These are phyloP conservation scores for Ogataea siamensis DNA, from an alignment of 805 yeast species.

Conservation along the genomic window DNA sequence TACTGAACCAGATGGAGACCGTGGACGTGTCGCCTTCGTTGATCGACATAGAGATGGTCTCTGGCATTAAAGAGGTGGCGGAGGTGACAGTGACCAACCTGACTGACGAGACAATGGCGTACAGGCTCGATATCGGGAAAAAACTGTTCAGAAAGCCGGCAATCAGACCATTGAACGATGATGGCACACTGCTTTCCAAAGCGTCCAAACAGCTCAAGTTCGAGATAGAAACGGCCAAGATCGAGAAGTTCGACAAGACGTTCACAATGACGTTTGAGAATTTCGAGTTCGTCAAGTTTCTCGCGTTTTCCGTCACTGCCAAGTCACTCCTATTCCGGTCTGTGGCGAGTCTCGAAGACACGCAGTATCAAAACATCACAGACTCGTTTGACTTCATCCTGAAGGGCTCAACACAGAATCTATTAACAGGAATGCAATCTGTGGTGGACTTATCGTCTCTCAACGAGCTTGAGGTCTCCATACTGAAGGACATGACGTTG, in stretches of 20 bases:
- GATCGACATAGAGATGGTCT: conserved; percentile 40
- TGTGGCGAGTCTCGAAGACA: conserved; percentile 29
- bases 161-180: conserved; percentile 18
- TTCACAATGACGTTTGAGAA: conserved; percentile 15
- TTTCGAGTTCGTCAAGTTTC: conserved; percentile 18
- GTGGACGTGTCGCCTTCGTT: conserved; percentile 45
- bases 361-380: conserved; percentile 25
- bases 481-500: conserved; percentile 21
- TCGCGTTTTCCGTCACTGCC: conserved; percentile 22
- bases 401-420: conserved; percentile 10
- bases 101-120: conserved; percentile 37
- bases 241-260: conserved; percentile 18
- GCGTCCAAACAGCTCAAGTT: conserved; percentile 32
- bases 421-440: conserved; percentile 9
- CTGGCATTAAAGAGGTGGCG: conserved; percentile 33
- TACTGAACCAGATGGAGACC: conserved; percentile 30
- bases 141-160: conserved; percentile 21
- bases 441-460: conserved; percentile 13
- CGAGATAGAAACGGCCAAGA: conserved; percentile 13
- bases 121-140: conserved; percentile 37
- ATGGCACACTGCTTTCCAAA: conserved; percentile 24
- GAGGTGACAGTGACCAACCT: conserved; percentile 34
- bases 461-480: conserved; percentile 14
- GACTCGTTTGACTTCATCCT: conserved; percentile 24
- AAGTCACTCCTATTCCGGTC: conserved; percentile 38